Percentiles rank a stretch among this genome's conserved stretches.
Conservation (phyloP, 2,329 filamentous ascomycete genomes). For the Fusarium floridanum region DNA sequence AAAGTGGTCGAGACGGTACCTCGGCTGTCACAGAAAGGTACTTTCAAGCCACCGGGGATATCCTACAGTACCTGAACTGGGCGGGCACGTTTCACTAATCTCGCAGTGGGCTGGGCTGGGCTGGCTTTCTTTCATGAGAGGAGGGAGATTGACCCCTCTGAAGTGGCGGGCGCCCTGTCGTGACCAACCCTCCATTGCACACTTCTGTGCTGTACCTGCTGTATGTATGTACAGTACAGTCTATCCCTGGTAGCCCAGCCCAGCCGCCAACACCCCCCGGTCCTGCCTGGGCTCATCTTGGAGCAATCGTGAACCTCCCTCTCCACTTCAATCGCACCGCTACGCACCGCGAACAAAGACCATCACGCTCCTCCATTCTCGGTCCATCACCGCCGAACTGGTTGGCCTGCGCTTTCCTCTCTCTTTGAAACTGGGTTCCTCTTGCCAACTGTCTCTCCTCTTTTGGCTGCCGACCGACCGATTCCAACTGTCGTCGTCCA, state of each 20-base stretch:
- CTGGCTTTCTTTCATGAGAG: background rate
- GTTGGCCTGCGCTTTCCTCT: background rate
- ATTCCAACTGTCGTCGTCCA: constrained; percentile 5
- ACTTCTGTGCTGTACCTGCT: background rate
- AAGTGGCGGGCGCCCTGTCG: constrained; percentile 6
- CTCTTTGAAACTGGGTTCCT: background rate
- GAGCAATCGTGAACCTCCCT: constrained; percentile 23
- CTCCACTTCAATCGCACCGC: constrained; percentile 19
- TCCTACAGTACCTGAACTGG: background rate
- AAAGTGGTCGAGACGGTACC: background rate
- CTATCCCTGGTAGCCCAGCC: background rate
- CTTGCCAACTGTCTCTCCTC: background rate
- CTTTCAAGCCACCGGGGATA: constrained; percentile 2
- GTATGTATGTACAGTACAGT: background rate
- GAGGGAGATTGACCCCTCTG: constrained; percentile 19
- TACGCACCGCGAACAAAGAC: constrained; percentile 23
- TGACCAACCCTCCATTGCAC: constrained; percentile 27
- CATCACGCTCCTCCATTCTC: constrained; percentile 9
- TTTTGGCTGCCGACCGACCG: background rate
- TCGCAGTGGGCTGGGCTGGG: background rate
- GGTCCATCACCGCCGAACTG: background rate
- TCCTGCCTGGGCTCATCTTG: constrained; percentile 24
- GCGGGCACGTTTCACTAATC: constrained; percentile 13
- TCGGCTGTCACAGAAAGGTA: background rate
- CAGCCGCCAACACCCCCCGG: constrained; percentile 9